Evolutionary conservation across 208 protist species (phyloP).

Genomic region (Acanthamoeba sp.): DNA sequence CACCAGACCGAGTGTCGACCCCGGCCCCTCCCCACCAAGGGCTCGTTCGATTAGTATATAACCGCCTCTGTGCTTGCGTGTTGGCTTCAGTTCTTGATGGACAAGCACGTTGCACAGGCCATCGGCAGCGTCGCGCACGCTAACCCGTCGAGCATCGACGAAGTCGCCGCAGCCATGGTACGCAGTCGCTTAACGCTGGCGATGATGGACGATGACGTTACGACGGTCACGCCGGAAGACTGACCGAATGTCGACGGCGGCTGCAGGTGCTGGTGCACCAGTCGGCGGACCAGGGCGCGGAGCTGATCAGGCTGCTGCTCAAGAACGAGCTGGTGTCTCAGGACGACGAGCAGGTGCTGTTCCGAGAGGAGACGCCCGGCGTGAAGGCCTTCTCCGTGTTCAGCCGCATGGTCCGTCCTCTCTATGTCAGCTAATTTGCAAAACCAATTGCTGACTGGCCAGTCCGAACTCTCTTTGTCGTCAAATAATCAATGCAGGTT

Average conservation of each 20-base stretch:
- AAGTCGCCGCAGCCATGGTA: slow-evolving; percentile 18
- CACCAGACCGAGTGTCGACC: no score
- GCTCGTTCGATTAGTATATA: no score
- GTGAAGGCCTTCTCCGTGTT: slow-evolving; percentile 17
- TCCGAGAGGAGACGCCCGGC: slow-evolving; percentile 11
- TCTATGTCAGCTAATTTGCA: no score
- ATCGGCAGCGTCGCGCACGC: not conserved
- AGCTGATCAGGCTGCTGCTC: not conserved
- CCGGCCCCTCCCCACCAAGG: no score
- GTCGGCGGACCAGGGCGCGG: not conserved
- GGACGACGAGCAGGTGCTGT: slow-evolving; percentile 35
- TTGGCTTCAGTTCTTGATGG: slow-evolving; percentile 63
- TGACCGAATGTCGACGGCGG: not conserved
- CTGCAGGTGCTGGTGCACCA: slow-evolving; percentile 30
- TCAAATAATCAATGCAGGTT: no score
- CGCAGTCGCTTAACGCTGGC: not conserved
- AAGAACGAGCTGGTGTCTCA: slow-evolving; percentile 45
- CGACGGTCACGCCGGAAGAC: no score
- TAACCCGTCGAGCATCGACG: not conserved
- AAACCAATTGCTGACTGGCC: no score
- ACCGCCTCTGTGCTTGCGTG: no score
- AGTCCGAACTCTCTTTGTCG: no score
- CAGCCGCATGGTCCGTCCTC: slow-evolving; percentile 15
- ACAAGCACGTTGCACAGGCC: slow-evolving; percentile 32
- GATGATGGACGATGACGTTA: no score